Conservation (phyloP, 805 yeast species). For the Candida sakaeoensis region DNA sequence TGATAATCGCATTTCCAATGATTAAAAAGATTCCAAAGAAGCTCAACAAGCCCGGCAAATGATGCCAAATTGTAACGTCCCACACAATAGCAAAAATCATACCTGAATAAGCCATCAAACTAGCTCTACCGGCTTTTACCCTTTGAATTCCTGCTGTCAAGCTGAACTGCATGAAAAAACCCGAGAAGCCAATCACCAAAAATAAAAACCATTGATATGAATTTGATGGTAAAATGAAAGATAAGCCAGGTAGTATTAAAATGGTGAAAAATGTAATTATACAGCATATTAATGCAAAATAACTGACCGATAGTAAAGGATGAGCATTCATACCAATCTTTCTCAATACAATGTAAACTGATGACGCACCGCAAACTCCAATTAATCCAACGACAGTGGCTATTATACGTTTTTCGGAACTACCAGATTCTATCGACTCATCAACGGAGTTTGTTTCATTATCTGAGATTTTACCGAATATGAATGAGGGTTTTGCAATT, state of each 20-base stretch:
- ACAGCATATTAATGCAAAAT: slow-evolving; percentile 62
- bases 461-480: slow-evolving; percentile 49
- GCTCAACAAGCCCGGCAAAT: slow-evolving; percentile 67
- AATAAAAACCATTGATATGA: slow-evolving; percentile 64
- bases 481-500: slow-evolving; percentile 75
- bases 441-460: slow-evolving; percentile 23
- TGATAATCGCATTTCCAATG: slow-evolving; percentile 58
- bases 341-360: slow-evolving; percentile 67
- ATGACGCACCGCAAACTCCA: slow-evolving; percentile 68
- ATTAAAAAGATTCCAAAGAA: slow-evolving; percentile 67
- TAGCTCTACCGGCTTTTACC: slow-evolving; percentile 72
- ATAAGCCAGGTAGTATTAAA: slow-evolving; percentile 51
- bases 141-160: slow-evolving; percentile 81
- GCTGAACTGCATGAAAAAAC: slow-evolving; percentile 77
- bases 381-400: slow-evolving; percentile 62
- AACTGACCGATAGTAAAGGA: slow-evolving; percentile 74
- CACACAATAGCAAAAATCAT: slow-evolving; percentile 74
- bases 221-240: slow-evolving; percentile 60
- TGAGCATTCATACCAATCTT: slow-evolving; percentile 77
- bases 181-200: slow-evolving; percentile 62
- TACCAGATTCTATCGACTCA: slow-evolving; percentile 46
- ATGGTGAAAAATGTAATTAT: slow-evolving; percentile 53
- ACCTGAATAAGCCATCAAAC: slow-evolving; percentile 72
- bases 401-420: slow-evolving; percentile 51
- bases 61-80: slow-evolving; percentile 70